These are phyloP conservation scores for Ophiocordyceps camponoti-floridani DNA, from an alignment of 2,329 filamentous ascomycete genomes.

Conservation along the genomic window DNA sequence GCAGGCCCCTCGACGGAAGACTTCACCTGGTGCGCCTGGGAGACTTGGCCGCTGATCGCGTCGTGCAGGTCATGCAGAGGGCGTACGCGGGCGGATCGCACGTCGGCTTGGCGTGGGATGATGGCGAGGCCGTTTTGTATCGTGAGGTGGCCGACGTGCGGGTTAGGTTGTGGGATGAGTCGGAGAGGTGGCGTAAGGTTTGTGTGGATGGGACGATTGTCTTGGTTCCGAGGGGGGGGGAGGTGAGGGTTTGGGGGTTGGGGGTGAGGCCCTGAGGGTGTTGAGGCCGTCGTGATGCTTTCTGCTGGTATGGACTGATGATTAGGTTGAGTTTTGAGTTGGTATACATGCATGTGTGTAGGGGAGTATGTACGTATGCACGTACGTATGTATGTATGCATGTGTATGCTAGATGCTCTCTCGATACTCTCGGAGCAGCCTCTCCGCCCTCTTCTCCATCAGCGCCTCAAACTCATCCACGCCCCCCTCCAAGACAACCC, in stretches of 20 bases:
- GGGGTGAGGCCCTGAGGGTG: constrained; percentile 21
- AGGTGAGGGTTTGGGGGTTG: constrained; percentile 45
- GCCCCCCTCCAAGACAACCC: constrained; percentile 34
- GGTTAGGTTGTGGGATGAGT: constrained; percentile 48
- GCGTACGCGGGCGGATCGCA: constrained; percentile 42
- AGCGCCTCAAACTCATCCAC: constrained; percentile 48
- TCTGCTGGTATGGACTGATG: neutral
- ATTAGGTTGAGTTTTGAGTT: too few relatives aligned
- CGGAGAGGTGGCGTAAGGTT: constrained; percentile 63
- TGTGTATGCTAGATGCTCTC: too few relatives aligned
- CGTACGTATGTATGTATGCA: too few relatives aligned
- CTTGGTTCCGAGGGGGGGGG: constrained; percentile 49
- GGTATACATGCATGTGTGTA: too few relatives aligned
- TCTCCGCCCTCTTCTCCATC: constrained; percentile 39
- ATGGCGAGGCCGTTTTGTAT: constrained; percentile 51
- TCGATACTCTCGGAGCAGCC: constrained; percentile 12
- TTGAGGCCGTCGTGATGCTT: constrained; percentile 1
- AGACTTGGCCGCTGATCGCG: constrained; percentile 41
- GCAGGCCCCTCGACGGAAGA: constrained; percentile 49
- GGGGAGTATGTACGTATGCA: too few relatives aligned
- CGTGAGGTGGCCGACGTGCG: constrained; percentile 47
- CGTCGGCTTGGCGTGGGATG: constrained; percentile 28
- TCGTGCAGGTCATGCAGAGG: constrained; percentile 59
- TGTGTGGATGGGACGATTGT: constrained; percentile 90
- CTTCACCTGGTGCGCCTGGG: constrained; percentile 63